Percentiles rank a stretch among this genome's conserved stretches.
phyloP scores from a whole-genome alignment of 208 protist species.

The Jaenimonas drosophilae region DNA sequence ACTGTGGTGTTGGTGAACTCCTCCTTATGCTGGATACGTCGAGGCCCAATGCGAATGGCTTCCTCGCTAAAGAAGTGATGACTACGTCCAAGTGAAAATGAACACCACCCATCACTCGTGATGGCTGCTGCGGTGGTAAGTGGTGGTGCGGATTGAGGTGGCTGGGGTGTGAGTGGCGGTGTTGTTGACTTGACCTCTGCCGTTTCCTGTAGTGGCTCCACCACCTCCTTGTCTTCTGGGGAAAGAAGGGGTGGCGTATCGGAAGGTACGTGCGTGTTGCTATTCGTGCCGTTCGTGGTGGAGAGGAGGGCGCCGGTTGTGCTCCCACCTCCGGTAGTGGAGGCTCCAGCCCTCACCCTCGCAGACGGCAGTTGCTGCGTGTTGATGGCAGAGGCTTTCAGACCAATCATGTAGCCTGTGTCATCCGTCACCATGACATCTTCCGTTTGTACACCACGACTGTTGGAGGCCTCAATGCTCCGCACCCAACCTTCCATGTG shows the following conservation, averaged over 20 bases:
- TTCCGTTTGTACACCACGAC: conserved; percentile 17
- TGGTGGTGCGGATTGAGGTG: too few relatives aligned
- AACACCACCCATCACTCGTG: neutral
- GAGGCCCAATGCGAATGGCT: conserved; percentile 5
- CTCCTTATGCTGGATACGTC: neutral
- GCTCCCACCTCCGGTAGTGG: too few relatives aligned
- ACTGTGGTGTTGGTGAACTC: conserved; percentile 17
- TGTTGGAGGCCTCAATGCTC: conserved; percentile 13
- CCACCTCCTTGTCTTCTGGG: too few relatives aligned
- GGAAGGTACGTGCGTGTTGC: too few relatives aligned
- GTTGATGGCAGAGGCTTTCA: conserved; percentile 4
- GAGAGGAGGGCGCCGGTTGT: too few relatives aligned
- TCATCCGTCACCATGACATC: conserved; percentile 24
- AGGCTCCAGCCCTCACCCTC: too few relatives aligned
- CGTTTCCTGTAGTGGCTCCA: too few relatives aligned
- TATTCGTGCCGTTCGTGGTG: too few relatives aligned
- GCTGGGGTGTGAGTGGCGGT: too few relatives aligned
- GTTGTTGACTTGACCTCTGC: neutral
- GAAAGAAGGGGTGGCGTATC: too few relatives aligned
- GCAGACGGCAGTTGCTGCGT: neutral
- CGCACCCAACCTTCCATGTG: conserved; percentile 28
- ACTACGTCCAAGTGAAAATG: conserved; percentile 1
- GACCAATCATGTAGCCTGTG: conserved; percentile 13
- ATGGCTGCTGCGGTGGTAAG: too few relatives aligned
- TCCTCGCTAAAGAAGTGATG: conserved; percentile 8